Base-by-base conservation (phyloP, 495 filamentous ascomycete species). In the Pyronema domesticum region DNA sequence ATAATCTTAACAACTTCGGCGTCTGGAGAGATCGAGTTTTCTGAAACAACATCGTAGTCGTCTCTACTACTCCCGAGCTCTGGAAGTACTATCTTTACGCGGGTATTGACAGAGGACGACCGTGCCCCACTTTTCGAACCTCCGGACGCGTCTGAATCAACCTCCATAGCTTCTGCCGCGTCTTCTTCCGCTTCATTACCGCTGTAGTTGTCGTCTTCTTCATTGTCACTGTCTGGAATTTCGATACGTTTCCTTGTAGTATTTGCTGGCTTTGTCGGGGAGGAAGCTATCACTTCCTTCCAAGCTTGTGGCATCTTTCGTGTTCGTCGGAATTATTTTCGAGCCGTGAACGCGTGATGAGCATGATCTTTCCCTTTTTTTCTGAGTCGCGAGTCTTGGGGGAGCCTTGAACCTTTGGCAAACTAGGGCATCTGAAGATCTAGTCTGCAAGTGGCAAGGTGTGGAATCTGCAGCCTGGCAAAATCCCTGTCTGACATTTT, bases 21-120 rank as follows among this genome's bases (percentile, higher is more conserved):
- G 18, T 51, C 11, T 23, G 7, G 18, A n/a, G 48, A 10, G 18
- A 23, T 3, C 7, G 14, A n/a, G 17, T 47, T 19, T 3, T 51
- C 48, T 11, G 48, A 9, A 37, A 15, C 15, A 8, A 23, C 23
- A 37, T 59, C 36, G 15, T 63, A 63, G n/a, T 63, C 60, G 15
- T 43, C n/a, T 11, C 37, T 48, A 17, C 30, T 30, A 3, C 19
- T 30, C 30, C 57, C 57, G 7, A 63, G 61, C 10, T 44, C 34
- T 14, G 15, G 11, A 3, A 63, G 56, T 17, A 10, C 18, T 14
- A 10, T 15, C 10, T 14, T 19, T n/a, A 10, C 23, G 45, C 18
- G 11, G 45, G 18, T 47, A 47, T 3, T 15, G 45, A 10, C n/a
- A 15, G n/a, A 47, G 3, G 23, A 30, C 1, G 23, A 30, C 5